Conservation (phyloP, 1,139 yeast genomes). For the Kazachstania sp. region DNA sequence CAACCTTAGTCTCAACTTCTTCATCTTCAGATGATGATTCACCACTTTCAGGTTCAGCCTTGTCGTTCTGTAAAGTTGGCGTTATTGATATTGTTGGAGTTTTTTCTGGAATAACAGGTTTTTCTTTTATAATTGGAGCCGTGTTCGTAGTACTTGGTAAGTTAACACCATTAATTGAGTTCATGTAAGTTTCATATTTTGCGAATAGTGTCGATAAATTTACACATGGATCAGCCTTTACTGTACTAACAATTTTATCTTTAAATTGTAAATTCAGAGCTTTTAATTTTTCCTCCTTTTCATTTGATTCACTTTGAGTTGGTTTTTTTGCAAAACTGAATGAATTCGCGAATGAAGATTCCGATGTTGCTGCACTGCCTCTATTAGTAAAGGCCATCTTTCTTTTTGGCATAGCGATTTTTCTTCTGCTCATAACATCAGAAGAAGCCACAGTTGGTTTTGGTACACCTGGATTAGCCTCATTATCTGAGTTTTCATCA, state of each 20-base stretch:
- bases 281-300: conserved; percentile 36
- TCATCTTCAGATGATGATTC: conserved; percentile 5
- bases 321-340: conserved; percentile 11
- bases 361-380: conserved; percentile 8
- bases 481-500: conserved; percentile 36
- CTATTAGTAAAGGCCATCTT: conserved; percentile 17
- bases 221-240: conserved; percentile 42
- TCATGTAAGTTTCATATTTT: conserved; percentile 49
- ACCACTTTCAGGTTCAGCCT: conserved; percentile 4
- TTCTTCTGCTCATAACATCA: conserved; percentile 58
- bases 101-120: not conserved
- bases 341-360: conserved; percentile 15
- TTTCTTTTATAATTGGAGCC: not conserved
- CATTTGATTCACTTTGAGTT: conserved; percentile 3
- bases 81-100: conserved; percentile 1
- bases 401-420: conserved; percentile 51
- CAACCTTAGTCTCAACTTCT: conserved; percentile 41
- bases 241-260: conserved; percentile 39
- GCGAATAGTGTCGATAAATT: conserved; percentile 50
- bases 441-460: conserved; percentile 46
- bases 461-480: conserved; percentile 20
- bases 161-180: conserved; percentile 6
- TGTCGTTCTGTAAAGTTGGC: not conserved
- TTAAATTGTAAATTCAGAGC: conserved; percentile 66
- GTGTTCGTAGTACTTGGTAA: not conserved